Evolutionary conservation across 495 filamentous ascomycete genomes (phyloP).

Genomic region (Podospora tetraspora): DNA sequence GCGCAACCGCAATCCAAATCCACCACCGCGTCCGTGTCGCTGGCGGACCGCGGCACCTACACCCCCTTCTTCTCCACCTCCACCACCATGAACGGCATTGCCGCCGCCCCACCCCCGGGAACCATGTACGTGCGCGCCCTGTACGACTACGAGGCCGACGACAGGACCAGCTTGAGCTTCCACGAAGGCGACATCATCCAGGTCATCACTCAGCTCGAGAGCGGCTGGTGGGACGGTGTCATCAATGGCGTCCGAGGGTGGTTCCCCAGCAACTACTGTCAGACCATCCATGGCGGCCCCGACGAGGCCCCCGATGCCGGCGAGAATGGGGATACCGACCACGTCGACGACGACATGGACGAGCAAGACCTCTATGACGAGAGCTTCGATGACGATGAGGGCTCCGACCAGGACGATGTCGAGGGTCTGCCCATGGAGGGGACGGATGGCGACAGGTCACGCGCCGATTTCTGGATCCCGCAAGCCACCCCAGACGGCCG

Average conservation of each 20-base stretch:
- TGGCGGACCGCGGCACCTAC: slow-evolving; percentile 34
- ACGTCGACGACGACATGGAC: slow-evolving; percentile 65
- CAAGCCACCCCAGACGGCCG: slow-evolving; percentile 92
- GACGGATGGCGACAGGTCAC: slow-evolving; percentile 63
- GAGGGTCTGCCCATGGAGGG: slow-evolving; percentile 66
- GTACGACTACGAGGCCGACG: slow-evolving; percentile 96
- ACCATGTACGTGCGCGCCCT: slow-evolving; percentile 90
- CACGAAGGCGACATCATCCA: slow-evolving; percentile 93
- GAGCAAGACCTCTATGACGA: slow-evolving; percentile 42
- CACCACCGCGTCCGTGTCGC: slow-evolving; percentile 33
- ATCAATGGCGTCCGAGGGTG: slow-evolving; percentile 90
- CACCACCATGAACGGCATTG: slow-evolving; percentile 62
- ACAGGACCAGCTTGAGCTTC: slow-evolving; percentile 94
- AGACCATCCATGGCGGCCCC: slow-evolving; percentile 68
- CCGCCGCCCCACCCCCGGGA: slow-evolving; percentile 64
- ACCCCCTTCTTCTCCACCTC: slow-evolving; percentile 12
- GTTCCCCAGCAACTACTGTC: slow-evolving; percentile 99
- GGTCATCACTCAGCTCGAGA: slow-evolving; percentile 95
- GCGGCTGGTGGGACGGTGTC: slow-evolving; percentile 98
- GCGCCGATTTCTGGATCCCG: slow-evolving; percentile 96
- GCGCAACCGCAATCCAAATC: slow-evolving; percentile 27
- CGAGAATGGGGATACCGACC: slow-evolving; percentile 61
- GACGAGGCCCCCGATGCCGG: slow-evolving; percentile 56
- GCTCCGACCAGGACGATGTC: slow-evolving; percentile 41
- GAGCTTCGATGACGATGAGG: slow-evolving; percentile 28